A percentile compares a stretch with the other conserved stretches of the same genome.
These are phyloP conservation scores for Starmerella geochares DNA, from an alignment of 805 yeast genomes.

Conservation along the genomic window DNA sequence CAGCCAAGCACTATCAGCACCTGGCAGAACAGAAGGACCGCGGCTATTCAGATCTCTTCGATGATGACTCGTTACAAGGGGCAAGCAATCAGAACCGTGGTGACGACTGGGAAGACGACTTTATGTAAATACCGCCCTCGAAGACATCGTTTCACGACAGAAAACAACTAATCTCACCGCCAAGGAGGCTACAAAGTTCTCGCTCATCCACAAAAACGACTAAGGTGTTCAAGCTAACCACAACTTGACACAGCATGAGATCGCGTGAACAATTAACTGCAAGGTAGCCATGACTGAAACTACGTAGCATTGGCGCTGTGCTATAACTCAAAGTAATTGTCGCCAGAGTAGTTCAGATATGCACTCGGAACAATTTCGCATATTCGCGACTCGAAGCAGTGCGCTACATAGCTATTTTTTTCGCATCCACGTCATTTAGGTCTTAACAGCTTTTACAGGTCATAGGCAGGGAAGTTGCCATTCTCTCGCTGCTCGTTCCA, in stretches of 20 bases:
- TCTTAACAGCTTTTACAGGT: conserved; percentile 14
- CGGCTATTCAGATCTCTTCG: conserved; percentile 42
- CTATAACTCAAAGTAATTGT: no score
- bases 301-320: no score
- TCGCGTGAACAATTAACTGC: no score
- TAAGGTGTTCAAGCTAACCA: no score
- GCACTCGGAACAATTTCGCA: not conserved
- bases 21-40: conserved; percentile 33
- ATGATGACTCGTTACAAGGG: conserved; percentile 38
- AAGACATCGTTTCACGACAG: no score
- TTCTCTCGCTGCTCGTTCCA: conserved; percentile 40
- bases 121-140: conserved; percentile 32
- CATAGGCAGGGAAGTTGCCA: conserved; percentile 44
- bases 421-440: not conserved
- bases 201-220: no score
- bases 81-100: conserved; percentile 40
- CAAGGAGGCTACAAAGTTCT: no score
- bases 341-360: not conserved
- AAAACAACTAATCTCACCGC: no score
- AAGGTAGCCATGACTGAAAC: no score
- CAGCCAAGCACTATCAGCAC: conserved; percentile 25
- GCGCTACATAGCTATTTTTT: not conserved
- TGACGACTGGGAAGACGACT: conserved; percentile 51
- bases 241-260: no score
- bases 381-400: not conserved